Evolutionary conservation across 768 basidiomycete species (phyloP).

Genomic region (Tricholoma flavovirens): DNA sequence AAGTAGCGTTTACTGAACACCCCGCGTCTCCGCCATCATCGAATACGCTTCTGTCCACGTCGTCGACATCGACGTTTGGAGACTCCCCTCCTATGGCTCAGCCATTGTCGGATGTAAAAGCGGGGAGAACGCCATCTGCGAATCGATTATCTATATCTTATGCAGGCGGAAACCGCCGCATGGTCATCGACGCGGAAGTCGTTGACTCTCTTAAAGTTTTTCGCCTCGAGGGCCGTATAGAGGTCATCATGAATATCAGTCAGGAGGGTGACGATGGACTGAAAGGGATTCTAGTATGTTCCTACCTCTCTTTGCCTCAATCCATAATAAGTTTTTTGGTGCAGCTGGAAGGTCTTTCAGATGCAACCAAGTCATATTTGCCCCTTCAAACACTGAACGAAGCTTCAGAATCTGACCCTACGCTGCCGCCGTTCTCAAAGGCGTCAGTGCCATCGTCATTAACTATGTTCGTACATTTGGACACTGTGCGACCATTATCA

Average conservation of each 20-base stretch:
- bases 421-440: slow-evolving; percentile 70
- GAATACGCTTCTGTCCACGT: slow-evolving; percentile 38
- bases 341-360: slow-evolving; percentile 72
- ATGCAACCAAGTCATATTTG: slow-evolving; percentile 64
- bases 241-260: slow-evolving; percentile 62
- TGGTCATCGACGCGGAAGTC: slow-evolving; percentile 85
- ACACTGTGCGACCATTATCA: slow-evolving; percentile 82
- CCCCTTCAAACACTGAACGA: slow-evolving; percentile 46
- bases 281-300: slow-evolving; percentile 72
- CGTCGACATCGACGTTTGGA: slow-evolving; percentile 41
- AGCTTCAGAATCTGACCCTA: slow-evolving; percentile 44
- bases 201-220: slow-evolving; percentile 78
- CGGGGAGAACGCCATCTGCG: slow-evolving; percentile 55
- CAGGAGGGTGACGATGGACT: slow-evolving; percentile 50
- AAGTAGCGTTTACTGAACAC: slow-evolving; percentile 49
- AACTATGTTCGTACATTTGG: slow-evolving; percentile 73
- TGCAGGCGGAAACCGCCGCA: slow-evolving; percentile 77
- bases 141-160: slow-evolving; percentile 95
- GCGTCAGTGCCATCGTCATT: slow-evolving; percentile 47
- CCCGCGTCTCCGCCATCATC: slow-evolving; percentile 53
- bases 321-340: slow-evolving; percentile 10
- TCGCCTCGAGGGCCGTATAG: slow-evolving; percentile 80
- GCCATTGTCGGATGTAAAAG: slow-evolving; percentile 31
- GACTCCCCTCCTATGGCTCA: slow-evolving; percentile 35
- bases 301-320: slow-evolving; percentile 4